These are phyloP conservation scores for Spatholobus suberectus DNA, from an alignment of 306 rosid species.

Conservation along the genomic window DNA sequence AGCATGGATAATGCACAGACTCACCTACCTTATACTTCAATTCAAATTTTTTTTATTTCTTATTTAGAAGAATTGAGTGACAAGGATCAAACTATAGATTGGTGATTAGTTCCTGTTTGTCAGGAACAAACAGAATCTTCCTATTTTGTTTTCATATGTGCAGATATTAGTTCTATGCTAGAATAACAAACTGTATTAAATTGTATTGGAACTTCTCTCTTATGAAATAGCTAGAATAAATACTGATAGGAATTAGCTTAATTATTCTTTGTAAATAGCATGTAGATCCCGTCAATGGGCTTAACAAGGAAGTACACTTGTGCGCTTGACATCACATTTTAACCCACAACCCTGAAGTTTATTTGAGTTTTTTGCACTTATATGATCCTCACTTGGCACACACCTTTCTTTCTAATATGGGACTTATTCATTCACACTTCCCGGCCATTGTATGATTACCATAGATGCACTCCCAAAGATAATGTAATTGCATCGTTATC, in stretches of 20 bases:
- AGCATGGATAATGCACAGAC: neutral
- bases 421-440: no score
- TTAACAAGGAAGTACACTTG: neutral
- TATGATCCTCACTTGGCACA: neutral
- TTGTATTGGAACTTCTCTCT: neutral
- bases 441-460: no score
- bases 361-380: neutral
- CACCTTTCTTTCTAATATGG: neutral
- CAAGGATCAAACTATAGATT: neutral
- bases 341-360: neutral
- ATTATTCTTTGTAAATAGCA: neutral
- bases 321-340: neutral
- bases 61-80: neutral
- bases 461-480: no score
- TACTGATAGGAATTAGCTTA: neutral
- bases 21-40: neutral
- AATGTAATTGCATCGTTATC: constrained; percentile 2
- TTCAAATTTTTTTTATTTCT: neutral
- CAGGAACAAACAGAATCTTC: neutral
- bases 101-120: neutral
- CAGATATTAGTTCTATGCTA: neutral
- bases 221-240: neutral
- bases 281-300: neutral
- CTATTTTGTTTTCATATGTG: neutral
- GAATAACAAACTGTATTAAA: neutral